phyloP scores from a whole-genome alignment of 768 basidiomycete species.

The Pleurotus platypus region DNA sequence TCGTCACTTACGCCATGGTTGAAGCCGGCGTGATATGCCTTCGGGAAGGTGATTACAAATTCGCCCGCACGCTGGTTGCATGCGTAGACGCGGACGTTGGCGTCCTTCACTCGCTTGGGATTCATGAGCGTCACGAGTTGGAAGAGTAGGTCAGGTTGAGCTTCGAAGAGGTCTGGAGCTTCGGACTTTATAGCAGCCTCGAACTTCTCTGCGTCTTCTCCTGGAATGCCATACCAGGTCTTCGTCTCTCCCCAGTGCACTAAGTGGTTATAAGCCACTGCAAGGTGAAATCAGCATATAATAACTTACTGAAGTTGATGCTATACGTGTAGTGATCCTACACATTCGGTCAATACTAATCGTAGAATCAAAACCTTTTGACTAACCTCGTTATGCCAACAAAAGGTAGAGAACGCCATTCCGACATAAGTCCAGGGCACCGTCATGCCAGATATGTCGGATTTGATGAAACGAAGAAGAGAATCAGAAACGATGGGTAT shows the following conservation, averaged over 20 bases:
- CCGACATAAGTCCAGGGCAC: conserved; percentile 99
- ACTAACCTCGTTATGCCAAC: conserved; percentile 96
- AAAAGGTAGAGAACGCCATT: conserved; percentile 98
- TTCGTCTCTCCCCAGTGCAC: conserved; percentile 99
- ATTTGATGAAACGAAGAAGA: conserved; percentile 94
- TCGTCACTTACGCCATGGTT: conserved; percentile 84
- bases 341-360: conserved; percentile 13
- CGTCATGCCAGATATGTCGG: conserved; percentile 99
- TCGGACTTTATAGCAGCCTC: conserved; percentile 93
- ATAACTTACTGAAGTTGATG: conserved; percentile 80
- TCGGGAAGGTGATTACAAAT: conserved; percentile 96
- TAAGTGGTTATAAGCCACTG: conserved; percentile 25
- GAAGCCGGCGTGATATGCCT: conserved; percentile 97
- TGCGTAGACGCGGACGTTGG: conserved; percentile 88
- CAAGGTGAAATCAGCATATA: too few relatives aligned
- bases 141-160: conserved; percentile 95
- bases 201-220: conserved; percentile 92
- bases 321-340: conserved; percentile 98
- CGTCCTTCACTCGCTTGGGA: conserved; percentile 79
- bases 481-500: conserved; percentile 92
- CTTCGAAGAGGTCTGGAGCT: conserved; percentile 97
- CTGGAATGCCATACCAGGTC: conserved; percentile 99
- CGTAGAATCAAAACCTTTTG: not conserved
- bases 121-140: conserved; percentile 98
- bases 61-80: conserved; percentile 97